Percentiles rank a stretch among this genome's conserved stretches.
These are phyloP conservation scores for Xylaria cubensis DNA, from an alignment of 495 filamentous ascomycete species.

Conservation along the genomic window DNA sequence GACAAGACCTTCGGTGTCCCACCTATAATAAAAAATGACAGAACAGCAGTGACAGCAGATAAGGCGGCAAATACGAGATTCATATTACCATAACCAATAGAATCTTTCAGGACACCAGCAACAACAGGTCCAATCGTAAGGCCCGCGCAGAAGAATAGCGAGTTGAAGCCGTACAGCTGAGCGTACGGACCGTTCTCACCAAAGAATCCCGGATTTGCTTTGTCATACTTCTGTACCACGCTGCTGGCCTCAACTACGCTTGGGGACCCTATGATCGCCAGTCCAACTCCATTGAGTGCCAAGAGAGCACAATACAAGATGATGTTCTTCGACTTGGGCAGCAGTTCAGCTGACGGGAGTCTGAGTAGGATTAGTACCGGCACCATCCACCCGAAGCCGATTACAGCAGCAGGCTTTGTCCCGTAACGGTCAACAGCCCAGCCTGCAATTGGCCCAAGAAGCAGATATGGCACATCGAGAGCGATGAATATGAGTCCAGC, in stretches of 20 bases:
- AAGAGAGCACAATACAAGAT: constrained; percentile 53
- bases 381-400: constrained; percentile 57
- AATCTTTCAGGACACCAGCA: constrained; percentile 54
- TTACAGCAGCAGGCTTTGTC: constrained; percentile 53
- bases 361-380: constrained; percentile 60
- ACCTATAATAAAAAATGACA: constrained; percentile 57
- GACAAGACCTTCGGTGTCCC: constrained; percentile 46
- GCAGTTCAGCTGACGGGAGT: constrained; percentile 48
- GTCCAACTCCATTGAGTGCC: constrained; percentile 55
- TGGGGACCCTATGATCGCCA: constrained; percentile 57
- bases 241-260: constrained; percentile 37
- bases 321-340: constrained; percentile 45
- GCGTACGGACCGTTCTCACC: constrained; percentile 59
- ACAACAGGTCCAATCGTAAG: constrained; percentile 59
- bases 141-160: constrained; percentile 58
- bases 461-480: constrained; percentile 56
- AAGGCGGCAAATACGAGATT: constrained; percentile 57
- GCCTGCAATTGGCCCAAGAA: constrained; percentile 59
- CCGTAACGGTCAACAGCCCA: constrained; percentile 59
- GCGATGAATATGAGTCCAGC: constrained; percentile 67
- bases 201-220: constrained; percentile 47
- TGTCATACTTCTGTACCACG: constrained; percentile 44
- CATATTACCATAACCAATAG: constrained; percentile 65
- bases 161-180: constrained; percentile 63
- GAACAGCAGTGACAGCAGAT: constrained; percentile 49